These are phyloP conservation scores for Ambrosia artemisiifolia DNA, from an alignment of 129 eudicot genomes.

Conservation along the genomic window DNA sequence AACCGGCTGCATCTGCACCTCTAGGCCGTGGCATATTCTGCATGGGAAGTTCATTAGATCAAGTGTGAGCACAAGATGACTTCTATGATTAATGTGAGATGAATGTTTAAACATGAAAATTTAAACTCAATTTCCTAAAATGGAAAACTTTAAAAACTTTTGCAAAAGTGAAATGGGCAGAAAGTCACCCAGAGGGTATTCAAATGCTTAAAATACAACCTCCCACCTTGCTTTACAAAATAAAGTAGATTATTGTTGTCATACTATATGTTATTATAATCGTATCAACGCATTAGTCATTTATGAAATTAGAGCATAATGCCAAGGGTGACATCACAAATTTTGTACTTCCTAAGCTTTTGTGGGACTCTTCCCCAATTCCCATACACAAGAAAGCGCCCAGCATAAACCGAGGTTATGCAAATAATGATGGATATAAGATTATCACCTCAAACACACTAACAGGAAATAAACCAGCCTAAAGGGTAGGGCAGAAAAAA, in stretches of 20 bases:
- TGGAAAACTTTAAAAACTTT: neutral
- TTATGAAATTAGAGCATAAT: neutral
- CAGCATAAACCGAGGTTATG: constrained; percentile 6
- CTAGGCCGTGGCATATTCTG: constrained; percentile 99
- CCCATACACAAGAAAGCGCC: neutral
- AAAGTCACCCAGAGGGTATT: neutral
- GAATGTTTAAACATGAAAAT: neutral
- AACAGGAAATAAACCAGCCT: neutral
- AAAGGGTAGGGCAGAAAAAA: neutral
- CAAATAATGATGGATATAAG: neutral
- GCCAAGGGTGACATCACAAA: constrained; percentile 8
- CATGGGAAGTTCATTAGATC: constrained; percentile 7
- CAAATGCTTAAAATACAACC: neutral
- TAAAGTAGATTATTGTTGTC: neutral
- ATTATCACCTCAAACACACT: constrained; percentile 1
- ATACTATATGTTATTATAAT: neutral
- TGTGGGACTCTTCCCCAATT: neutral
- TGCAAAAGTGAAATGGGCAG: neutral
- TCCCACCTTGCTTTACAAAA: neutral
- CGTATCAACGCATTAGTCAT: neutral
- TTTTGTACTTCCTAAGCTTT: neutral
- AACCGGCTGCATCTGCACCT: constrained; percentile 99
- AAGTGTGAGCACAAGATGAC: neutral
- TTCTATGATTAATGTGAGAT: neutral
- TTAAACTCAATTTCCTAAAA: neutral